A percentile compares a stretch with the other conserved stretches of the same genome.
phyloP scores from a whole-genome alignment of 768 basidiomycete genomes.

The Rhodosporidiobolus odoratus region DNA sequence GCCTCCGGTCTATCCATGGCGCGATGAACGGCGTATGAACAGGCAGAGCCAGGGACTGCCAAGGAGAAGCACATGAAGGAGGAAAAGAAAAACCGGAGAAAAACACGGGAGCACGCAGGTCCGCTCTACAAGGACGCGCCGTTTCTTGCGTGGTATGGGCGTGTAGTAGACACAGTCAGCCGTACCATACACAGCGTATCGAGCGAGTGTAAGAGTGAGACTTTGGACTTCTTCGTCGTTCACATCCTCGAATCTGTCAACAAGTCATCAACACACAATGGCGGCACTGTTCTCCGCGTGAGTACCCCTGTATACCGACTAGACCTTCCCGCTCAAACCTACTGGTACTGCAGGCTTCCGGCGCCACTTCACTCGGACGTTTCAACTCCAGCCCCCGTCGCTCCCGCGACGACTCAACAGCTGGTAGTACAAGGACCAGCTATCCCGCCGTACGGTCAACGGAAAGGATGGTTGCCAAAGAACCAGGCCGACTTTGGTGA shows the following conservation, averaged over 20 bases:
- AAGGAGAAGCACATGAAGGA: no score
- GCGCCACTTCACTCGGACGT: conserved; percentile 25
- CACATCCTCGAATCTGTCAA: background rate
- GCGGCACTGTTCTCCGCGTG: conserved; percentile 25
- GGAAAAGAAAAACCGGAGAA: background rate
- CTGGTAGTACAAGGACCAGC: conserved; percentile 37
- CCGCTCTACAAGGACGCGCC: no score
- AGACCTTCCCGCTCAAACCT: background rate
- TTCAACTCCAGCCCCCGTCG: no score
- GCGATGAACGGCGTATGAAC: no score
- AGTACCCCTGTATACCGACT: background rate
- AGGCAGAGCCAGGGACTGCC: no score
- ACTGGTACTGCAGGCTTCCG: conserved; percentile 16
- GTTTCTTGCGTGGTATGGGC: no score
- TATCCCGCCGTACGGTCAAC: conserved; percentile 78
- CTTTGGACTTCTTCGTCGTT: background rate
- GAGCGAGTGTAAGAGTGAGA: background rate
- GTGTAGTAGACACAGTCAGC: no score
- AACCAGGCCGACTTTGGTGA: conserved; percentile 75
- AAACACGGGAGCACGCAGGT: no score
- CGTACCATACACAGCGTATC: no score
- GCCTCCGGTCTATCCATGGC: no score
- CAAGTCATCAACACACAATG: background rate
- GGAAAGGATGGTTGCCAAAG: conserved; percentile 78
- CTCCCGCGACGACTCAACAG: background rate